Conservation (phyloP, 495 filamentous ascomycete genomes). For the Platismatia glauca region DNA sequence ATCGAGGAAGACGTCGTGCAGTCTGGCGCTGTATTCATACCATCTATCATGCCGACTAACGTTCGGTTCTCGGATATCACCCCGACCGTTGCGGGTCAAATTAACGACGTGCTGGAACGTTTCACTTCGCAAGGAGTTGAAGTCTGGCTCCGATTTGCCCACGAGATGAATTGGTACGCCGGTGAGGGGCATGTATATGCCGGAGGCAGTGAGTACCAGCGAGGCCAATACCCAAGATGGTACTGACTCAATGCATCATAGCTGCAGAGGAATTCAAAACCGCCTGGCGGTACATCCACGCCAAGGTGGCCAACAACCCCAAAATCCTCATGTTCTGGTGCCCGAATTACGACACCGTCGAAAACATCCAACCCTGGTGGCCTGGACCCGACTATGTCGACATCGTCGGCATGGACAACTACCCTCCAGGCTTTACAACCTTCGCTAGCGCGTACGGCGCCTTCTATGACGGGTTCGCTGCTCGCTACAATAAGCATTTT, state of each 20-base stretch:
- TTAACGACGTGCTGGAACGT: background rate
- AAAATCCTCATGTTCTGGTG: conserved; percentile 2
- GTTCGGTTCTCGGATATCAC: background rate
- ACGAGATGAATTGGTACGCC: conserved; percentile 21
- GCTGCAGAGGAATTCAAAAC: background rate
- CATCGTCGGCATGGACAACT: conserved; percentile 18
- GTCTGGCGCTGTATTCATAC: background rate
- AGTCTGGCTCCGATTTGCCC: conserved; percentile 16
- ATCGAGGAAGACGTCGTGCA: background rate
- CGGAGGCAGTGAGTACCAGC: conserved; percentile 6
- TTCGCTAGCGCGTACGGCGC: background rate
- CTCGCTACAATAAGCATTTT: background rate
- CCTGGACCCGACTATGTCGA: conserved; percentile 9
- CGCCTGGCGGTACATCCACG: background rate
- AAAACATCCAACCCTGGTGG: too few species aligned
- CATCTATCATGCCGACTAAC: background rate
- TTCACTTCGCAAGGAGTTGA: conserved; percentile 12
- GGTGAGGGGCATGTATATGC: too few species aligned
- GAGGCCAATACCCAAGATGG: background rate
- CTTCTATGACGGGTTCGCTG: background rate
- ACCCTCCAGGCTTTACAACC: conserved; percentile 5
- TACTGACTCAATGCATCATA: too few species aligned
- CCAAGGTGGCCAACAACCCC: background rate
- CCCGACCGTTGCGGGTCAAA: background rate
- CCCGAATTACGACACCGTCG: conserved; percentile 1